Evolutionary conservation across 148 eudicot species (phyloP), one percentile per base, ranked within the genome.

Genomic region (Pharnaceum exiguum): DNA sequence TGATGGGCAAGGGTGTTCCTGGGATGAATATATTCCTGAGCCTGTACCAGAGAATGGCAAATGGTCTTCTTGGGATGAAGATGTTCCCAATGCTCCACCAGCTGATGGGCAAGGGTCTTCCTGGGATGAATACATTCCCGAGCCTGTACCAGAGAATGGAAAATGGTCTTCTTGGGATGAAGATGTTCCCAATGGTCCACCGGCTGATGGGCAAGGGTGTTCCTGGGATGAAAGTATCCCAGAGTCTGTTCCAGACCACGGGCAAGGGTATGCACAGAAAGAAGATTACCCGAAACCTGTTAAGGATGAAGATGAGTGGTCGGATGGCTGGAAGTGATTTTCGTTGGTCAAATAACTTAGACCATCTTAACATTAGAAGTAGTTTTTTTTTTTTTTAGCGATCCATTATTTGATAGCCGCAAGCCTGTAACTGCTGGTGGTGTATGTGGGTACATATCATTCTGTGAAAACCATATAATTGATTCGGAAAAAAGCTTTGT

Each of bases 241-340:
- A 4, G 19, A 63, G 33, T 36, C 15, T 26, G 21, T 23, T 22
- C 63, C 4, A 23, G 40, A 15, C 16, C 6, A 7, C 10, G 15
- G 19, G 38, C 70, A 59, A 55, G 44, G 29, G 47, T 6, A 5
- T 26, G 11, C 67, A 1, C 62, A 51, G 70, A 19, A 21, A 17
- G 60, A 73, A 42, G 59, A 56, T 28, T 1, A 35, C 51, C 40
- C 65, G 5, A 15, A 62, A 68, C 79, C 81, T 55, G 38, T 27
- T 17, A 49, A 39, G 59, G 76, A 76, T 26, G 76, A 76, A 66
- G 72, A 74, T 66, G 71, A 75, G 59, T 81, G 83, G 83, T 72
- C 83, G 25, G 86, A 81, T 42, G 83, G 86, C 17, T 81, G 86
- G 83, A 81, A 75, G 72, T 60, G 57, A 67, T 44, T 5, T 22